phyloP scores from a whole-genome alignment of 768 basidiomycete species.

The Pleurotus ostreatus region DNA sequence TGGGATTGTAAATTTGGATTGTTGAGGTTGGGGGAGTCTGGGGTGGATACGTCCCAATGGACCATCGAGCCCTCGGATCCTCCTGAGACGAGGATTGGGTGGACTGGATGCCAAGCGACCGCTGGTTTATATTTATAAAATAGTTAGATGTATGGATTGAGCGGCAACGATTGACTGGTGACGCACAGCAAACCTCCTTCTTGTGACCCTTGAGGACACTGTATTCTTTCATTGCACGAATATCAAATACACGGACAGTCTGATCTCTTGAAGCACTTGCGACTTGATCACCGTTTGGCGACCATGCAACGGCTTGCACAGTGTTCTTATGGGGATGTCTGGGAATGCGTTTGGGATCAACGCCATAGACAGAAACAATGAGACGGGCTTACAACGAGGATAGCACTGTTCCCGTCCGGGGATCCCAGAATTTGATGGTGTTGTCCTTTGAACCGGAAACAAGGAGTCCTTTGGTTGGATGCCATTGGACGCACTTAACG shows the following conservation, averaged over 20 bases:
- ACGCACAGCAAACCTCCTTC: conserved; percentile 95
- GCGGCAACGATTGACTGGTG: not conserved
- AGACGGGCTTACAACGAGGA: conserved; percentile 72
- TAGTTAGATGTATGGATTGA: not conserved
- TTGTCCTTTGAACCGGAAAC: conserved; percentile 98
- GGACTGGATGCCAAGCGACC: conserved; percentile 93
- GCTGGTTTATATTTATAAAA: conserved; percentile 39
- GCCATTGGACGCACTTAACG: conserved; percentile 98
- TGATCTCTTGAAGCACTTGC: conserved; percentile 96
- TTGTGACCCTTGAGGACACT: conserved; percentile 92
- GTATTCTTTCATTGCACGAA: conserved; percentile 96
- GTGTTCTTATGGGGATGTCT: conserved; percentile 98
- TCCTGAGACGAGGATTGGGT: conserved; percentile 88
- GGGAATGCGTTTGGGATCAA: not conserved
- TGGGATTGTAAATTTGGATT: conserved; percentile 29
- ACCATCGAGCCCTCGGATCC: conserved; percentile 92
- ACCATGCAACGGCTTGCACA: conserved; percentile 90
- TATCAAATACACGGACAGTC: conserved; percentile 93
- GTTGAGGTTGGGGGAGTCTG: conserved; percentile 25
- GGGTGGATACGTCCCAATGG: conserved; percentile 86
- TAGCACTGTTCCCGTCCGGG: conserved; percentile 84
- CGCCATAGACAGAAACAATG: not conserved
- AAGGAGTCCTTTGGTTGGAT: conserved; percentile 92
- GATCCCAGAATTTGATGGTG: conserved; percentile 99
- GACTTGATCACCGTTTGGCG: conserved; percentile 88